These are phyloP conservation scores for Tricholoma bakamatsutake DNA, from an alignment of 768 basidiomycete species.

Conservation along the genomic window DNA sequence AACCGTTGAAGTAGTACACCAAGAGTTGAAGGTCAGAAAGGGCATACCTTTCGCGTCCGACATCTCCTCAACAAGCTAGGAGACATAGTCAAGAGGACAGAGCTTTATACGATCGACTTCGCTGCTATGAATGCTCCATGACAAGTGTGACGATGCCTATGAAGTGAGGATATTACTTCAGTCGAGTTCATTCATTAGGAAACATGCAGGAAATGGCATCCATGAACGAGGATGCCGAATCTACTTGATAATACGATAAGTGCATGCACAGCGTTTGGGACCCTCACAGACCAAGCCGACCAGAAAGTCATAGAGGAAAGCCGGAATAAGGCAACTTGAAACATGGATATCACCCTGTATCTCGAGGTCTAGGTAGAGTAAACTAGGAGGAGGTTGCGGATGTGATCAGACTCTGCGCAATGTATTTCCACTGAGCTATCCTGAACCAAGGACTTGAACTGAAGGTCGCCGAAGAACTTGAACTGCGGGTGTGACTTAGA, in stretches of 20 bases:
- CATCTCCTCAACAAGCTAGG: constrained; percentile 11
- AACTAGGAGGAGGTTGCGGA: background rate
- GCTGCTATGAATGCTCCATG: background rate
- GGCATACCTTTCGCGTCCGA: constrained; percentile 15
- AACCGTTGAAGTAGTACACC: background rate
- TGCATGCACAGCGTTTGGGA: constrained; percentile 6
- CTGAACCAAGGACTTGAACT: background rate
- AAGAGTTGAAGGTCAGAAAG: background rate
- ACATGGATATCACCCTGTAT: background rate
- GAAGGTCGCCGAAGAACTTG: background rate
- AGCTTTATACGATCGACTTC: constrained; percentile 11
- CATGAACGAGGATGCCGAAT: constrained; percentile 5
- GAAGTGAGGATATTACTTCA: constrained; percentile 5
- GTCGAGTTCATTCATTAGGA: constrained; percentile 15
- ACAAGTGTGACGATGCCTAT: constrained; percentile 1
- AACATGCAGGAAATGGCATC: constrained; percentile 14
- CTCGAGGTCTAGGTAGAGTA: background rate
- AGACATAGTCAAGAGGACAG: background rate
- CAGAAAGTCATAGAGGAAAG: constrained; percentile 1
- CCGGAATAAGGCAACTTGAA: background rate
- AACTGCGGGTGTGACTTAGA: background rate
- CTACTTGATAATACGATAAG: constrained; percentile 3
- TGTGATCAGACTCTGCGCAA: background rate
- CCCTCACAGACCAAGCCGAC: background rate
- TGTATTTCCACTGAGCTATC: background rate